Evolutionary conservation across 2,329 filamentous ascomycete genomes (phyloP).

Genomic region (Cercospora sp.): DNA sequence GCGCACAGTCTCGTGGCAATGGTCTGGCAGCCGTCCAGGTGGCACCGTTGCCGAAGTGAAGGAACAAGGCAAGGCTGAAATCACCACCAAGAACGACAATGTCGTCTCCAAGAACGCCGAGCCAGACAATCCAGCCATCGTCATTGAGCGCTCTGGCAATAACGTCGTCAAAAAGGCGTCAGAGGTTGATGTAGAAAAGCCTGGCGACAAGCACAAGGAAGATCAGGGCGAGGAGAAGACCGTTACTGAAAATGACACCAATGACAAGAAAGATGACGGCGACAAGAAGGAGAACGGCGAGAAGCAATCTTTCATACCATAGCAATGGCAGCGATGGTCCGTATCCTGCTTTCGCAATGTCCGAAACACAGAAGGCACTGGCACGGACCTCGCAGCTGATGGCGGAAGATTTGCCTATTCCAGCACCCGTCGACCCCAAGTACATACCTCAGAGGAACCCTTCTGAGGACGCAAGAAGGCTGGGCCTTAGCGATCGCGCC

Average conservation of each 20-base stretch:
- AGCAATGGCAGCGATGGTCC: conserved; percentile 33
- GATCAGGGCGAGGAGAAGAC: conserved; percentile 34
- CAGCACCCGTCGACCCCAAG: conserved; percentile 32
- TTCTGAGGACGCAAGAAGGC: conserved; percentile 37
- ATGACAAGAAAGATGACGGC: conserved; percentile 33
- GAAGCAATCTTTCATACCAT: conserved; percentile 26
- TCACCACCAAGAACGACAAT: conserved; percentile 63
- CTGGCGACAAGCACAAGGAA: conserved; percentile 45
- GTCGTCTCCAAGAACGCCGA: conserved; percentile 65
- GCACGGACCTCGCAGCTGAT: conserved; percentile 34
- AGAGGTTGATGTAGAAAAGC: conserved; percentile 59
- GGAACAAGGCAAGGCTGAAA: conserved; percentile 60
- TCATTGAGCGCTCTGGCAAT: conserved; percentile 60
- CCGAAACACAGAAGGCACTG: conserved; percentile 31
- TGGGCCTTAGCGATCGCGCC: conserved; percentile 42
- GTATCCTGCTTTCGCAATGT: conserved; percentile 38
- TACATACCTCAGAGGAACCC: conserved; percentile 38
- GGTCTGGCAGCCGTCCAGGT: conserved; percentile 56
- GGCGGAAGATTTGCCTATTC: conserved; percentile 36
- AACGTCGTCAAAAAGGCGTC: conserved; percentile 65
- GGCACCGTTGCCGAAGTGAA: conserved; percentile 60
- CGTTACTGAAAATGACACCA: conserved; percentile 26
- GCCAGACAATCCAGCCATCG: conserved; percentile 61
- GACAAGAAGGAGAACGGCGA: conserved; percentile 42
- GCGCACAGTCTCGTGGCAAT: conserved; percentile 62